Conservation (phyloP, 768 basidiomycete species). For the Botryobasidium botryosum region DNA sequence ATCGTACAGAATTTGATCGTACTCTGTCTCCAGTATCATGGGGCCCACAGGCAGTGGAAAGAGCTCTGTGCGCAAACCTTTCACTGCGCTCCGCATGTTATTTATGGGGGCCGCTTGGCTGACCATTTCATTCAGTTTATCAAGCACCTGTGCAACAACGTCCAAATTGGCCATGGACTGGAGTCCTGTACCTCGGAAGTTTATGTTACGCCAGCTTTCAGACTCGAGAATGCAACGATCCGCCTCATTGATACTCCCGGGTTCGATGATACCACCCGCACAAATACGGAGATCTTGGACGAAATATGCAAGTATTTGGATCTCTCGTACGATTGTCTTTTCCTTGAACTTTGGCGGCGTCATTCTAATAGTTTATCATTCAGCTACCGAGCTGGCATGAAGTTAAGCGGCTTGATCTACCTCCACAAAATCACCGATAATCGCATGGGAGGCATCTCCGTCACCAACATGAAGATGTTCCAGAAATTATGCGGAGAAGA, state of each 20-base stretch:
- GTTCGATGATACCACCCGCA: neutral
- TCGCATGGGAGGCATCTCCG: conserved; percentile 21
- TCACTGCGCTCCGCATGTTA: neutral
- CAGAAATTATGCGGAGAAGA: conserved; percentile 34
- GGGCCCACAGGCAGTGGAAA: neutral
- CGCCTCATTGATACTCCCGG: neutral
- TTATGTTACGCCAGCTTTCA: neutral
- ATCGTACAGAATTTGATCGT: neutral
- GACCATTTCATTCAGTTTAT: neutral
- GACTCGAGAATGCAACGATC: neutral
- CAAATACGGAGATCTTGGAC: too few species aligned
- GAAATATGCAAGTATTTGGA: too few species aligned
- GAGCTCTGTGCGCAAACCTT: neutral
- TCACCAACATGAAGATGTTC: conserved; percentile 35
- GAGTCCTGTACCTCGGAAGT: neutral
- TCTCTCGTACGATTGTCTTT: too few species aligned
- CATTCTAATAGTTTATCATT: too few species aligned
- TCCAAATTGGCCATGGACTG: neutral
- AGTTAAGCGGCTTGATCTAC: conserved; percentile 24
- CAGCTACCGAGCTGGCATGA: too few species aligned
- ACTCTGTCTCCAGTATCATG: neutral
- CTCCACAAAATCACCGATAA: conserved; percentile 27
- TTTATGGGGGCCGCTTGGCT: neutral
- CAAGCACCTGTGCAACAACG: neutral
- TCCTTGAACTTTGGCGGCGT: too few species aligned